phyloP scores from a whole-genome alignment of 2,329 filamentous ascomycete genomes.

The Diaporthe amygdali region DNA sequence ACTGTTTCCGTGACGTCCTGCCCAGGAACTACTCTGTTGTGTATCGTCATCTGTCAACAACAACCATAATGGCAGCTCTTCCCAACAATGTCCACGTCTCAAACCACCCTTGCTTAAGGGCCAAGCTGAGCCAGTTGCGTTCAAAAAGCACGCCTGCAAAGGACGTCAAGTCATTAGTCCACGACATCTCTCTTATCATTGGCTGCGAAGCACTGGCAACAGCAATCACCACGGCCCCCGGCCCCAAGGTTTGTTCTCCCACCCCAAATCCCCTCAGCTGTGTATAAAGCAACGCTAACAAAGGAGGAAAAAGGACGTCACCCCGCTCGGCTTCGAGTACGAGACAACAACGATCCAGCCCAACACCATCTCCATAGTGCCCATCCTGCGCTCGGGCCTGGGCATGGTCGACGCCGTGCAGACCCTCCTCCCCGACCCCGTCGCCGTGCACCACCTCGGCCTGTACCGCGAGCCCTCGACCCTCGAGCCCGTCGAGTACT shows the following conservation, averaged over 20 bases:
- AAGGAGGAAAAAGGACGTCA: constrained; percentile 63
- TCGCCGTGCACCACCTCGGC: constrained; percentile 90
- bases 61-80: constrained; percentile 40
- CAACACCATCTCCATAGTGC: constrained; percentile 77
- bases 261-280: background rate
- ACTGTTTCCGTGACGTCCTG: background rate
- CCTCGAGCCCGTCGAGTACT: constrained; percentile 92
- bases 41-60: background rate
- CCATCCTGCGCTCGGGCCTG: constrained; percentile 89
- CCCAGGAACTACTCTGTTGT: background rate
- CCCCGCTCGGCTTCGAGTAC: constrained; percentile 80
- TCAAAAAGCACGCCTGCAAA: constrained; percentile 71
- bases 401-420: constrained; percentile 90
- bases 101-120: constrained; percentile 81
- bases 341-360: constrained; percentile 68
- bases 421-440: constrained; percentile 78
- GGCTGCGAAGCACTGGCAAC: constrained; percentile 79
- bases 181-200: constrained; percentile 85
- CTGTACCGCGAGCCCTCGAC: constrained; percentile 90
- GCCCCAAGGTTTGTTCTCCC: constrained; percentile 63
- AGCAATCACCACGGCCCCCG: constrained; percentile 60
- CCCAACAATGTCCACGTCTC: constrained; percentile 78
- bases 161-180: constrained; percentile 81
- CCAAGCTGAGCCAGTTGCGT: constrained; percentile 89
- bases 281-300: constrained; percentile 1